phyloP scores from a whole-genome alignment of 2,329 filamentous ascomycete species.

The Microcyclospora pomicola region DNA sequence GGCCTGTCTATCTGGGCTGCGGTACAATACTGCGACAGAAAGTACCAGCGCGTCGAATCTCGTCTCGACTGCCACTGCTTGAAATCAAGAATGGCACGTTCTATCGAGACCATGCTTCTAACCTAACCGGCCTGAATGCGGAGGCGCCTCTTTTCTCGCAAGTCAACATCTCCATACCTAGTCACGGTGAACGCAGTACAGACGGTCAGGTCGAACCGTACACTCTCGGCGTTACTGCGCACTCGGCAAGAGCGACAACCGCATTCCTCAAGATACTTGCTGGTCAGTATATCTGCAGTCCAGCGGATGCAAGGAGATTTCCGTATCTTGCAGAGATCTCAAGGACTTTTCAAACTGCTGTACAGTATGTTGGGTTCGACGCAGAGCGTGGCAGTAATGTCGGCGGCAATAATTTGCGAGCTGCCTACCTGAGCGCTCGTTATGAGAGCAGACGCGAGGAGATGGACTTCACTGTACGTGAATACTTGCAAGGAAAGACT shows the following conservation, averaged over 20 bases:
- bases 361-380: conserved; percentile 86
- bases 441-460: conserved; percentile 81
- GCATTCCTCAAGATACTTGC: conserved; percentile 67
- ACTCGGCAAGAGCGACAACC: conserved; percentile 66
- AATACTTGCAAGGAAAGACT: conserved; percentile 72
- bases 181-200: neutral
- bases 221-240: conserved; percentile 32
- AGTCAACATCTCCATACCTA: conserved; percentile 54
- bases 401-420: conserved; percentile 44
- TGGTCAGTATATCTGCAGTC: conserved; percentile 61
- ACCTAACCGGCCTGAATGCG: conserved; percentile 27
- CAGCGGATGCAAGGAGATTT: conserved; percentile 61
- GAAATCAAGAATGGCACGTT: conserved; percentile 65
- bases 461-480: conserved; percentile 70
- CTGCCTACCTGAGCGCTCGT: conserved; percentile 72
- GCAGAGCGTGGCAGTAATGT: conserved; percentile 46
- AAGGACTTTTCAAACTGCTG: conserved; percentile 50
- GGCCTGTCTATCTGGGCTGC: too few species aligned
- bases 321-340: conserved; percentile 54
- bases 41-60: too few species aligned
- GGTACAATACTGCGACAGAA: too few species aligned
- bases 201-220: too few species aligned
- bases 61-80: neutral
- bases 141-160: conserved; percentile 64
- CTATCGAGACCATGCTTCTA: conserved; percentile 56